Conservation (phyloP, 345 rosid species). For the Atalantia buxifolia region DNA sequence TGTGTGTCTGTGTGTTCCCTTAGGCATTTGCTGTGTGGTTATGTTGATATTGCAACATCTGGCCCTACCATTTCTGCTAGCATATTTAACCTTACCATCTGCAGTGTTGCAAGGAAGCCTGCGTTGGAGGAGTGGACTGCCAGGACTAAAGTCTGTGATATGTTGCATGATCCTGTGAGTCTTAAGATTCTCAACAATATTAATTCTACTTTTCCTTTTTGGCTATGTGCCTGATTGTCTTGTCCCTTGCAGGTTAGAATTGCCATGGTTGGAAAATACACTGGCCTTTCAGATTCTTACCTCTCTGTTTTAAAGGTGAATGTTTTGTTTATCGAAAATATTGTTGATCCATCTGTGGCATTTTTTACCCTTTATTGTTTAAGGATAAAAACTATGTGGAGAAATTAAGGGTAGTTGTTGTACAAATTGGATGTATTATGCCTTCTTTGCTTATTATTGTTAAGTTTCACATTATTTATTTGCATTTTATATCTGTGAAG, state of each 20-base stretch:
- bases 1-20: not conserved
- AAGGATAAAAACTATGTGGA: not conserved
- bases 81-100: conserved; percentile 16
- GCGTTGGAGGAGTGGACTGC: conserved; percentile 74
- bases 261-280: conserved; percentile 83
- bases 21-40: not conserved
- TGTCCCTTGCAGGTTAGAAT: conserved; percentile 55
- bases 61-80: not conserved
- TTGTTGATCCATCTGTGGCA: not conserved
- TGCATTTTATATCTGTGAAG: not conserved
- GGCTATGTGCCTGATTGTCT: conserved; percentile 7
- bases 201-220: not conserved
- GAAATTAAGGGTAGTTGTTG: not conserved
- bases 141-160: conserved; percentile 72
- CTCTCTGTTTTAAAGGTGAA: conserved; percentile 73
- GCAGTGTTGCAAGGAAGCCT: conserved; percentile 63
- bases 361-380: not conserved
- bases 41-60: conserved; percentile 9
- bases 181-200: not conserved
- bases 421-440: not conserved
- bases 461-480: not conserved
- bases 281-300: conserved; percentile 71
- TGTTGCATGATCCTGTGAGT: conserved; percentile 66
- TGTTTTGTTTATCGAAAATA: not conserved
- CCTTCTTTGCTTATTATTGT: not conserved